These are phyloP conservation scores for Mortierella hygrophila DNA, from an alignment of 192 early-diverging fungal species.

Conservation along the genomic window DNA sequence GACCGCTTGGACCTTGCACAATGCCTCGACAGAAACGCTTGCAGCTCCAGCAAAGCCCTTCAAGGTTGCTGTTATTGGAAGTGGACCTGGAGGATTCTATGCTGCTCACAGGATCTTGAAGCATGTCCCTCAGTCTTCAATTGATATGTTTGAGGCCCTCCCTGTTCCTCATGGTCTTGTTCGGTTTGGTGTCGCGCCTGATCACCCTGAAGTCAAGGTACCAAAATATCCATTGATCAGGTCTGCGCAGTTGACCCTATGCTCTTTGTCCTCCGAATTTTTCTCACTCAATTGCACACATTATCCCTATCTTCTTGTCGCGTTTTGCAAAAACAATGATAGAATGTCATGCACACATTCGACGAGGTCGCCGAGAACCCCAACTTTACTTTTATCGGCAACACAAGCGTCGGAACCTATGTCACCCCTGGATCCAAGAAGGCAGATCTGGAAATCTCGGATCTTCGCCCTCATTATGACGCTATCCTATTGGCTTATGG, in stretches of 20 bases:
- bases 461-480: conserved; percentile 75
- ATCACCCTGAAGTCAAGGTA: conserved; percentile 98
- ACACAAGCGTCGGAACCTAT: conserved; percentile 74
- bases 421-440: conserved; percentile 28
- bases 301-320: not conserved
- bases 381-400: conserved; percentile 85
- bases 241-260: conserved; percentile 26
- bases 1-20: not conserved
- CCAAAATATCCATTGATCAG: not conserved
- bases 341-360: conserved; percentile 92
- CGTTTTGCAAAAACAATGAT: not conserved
- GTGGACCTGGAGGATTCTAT: conserved; percentile 93
- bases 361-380: conserved; percentile 78
- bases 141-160: conserved; percentile 91
- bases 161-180: conserved; percentile 93
- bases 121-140: conserved; percentile 57
- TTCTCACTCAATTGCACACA: not conserved
- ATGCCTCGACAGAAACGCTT: not conserved
- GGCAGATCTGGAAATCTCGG: conserved; percentile 58
- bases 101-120: conserved; percentile 85
- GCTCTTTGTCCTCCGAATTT: not conserved
- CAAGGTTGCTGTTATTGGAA: conserved; percentile 77
- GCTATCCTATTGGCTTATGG: conserved; percentile 90
- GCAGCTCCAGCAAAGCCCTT: conserved; percentile 36
- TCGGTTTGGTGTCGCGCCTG: conserved; percentile 95